Evolutionary conservation across 805 yeast species (phyloP), one percentile per base, ranked within the genome.

Genomic region (Maudiozyma bulderi): DNA sequence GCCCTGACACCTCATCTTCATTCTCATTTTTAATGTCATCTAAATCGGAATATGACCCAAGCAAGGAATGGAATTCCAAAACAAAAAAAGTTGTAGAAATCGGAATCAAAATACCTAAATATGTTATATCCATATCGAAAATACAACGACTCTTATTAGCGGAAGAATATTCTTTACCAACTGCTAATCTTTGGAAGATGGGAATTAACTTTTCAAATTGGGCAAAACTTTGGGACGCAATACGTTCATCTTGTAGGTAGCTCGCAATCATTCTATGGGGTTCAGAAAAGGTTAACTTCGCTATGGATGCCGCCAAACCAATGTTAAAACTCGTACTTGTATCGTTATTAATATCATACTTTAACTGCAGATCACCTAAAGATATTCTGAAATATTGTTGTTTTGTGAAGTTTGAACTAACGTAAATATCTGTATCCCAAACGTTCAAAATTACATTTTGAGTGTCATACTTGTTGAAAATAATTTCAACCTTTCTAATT

Each of bases 21-120:
- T 40, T 50, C 2, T 13, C 43, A 11, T 43, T 31, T 20, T 46
- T 31, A 1, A 35, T 45, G 20, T 34, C 32, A 20, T 50, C 47
- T 8, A 47, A 45, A 47, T 59, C 58, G 4, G 60, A 48, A 9
- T 59, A 15, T 4, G 60, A 51, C 1, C 54, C 54, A 11, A 56
- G 15, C 11, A 58, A 32, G 38, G 53, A 50, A 46, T 62, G 66
- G 20, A 62, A 44, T 43, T 65, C 69, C 7, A 58, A 35, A 14
- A 63, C 61, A 51, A 55, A 62, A 43, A 54, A 62, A 1, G 64
- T 56, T 2, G 65, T 47, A 0, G 57, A 50, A 33, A 65, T 49
- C 1, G 67, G 66, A 33, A 62, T 42, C 29, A 65, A 55, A 6
- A 65, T 30, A 43, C 69, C 69, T 32, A 57, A 35, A 47, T 65